Percentiles rank a stretch among this genome's conserved stretches.
phyloP scores from a whole-genome alignment of 2,329 filamentous ascomycete genomes.

The Chrysoporthe deuterocubensis region DNA sequence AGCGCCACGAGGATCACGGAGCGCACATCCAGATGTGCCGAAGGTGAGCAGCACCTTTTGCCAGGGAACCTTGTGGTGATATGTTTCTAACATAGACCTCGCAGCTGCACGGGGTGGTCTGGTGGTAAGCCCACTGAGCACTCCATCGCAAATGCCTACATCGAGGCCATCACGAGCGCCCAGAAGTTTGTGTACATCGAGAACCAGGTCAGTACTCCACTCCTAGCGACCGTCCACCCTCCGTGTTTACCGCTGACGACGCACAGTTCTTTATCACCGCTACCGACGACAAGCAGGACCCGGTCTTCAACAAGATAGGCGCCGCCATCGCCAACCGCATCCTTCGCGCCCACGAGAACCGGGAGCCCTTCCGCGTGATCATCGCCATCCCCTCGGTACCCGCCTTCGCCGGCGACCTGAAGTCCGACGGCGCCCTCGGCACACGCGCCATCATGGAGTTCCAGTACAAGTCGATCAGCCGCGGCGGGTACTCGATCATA shows the following conservation, averaged over 20 bases:
- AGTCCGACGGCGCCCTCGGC: constrained; percentile 71
- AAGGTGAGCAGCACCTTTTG: neutral
- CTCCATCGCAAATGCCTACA: constrained; percentile 86
- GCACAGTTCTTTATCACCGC: constrained; percentile 83
- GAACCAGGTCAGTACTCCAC: constrained; percentile 57
- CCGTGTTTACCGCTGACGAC: constrained; percentile 18
- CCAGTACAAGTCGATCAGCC: constrained; percentile 79
- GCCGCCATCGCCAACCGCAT: constrained; percentile 79
- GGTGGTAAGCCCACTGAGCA: constrained; percentile 62
- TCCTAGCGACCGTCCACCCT: no score
- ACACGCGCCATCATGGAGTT: constrained; percentile 89
- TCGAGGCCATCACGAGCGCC: constrained; percentile 69
- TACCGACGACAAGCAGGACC: constrained; percentile 69
- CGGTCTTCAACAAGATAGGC: constrained; percentile 78
- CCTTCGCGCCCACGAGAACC: constrained; percentile 67
- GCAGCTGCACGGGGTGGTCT: constrained; percentile 56
- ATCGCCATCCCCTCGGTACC: constrained; percentile 80
- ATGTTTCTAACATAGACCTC: neutral
- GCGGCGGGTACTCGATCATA: constrained; percentile 78
- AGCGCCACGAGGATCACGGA: constrained; percentile 32
- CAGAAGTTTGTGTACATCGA: constrained; percentile 80
- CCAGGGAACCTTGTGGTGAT: neutral
- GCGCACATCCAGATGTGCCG: constrained; percentile 51
- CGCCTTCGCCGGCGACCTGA: constrained; percentile 80
- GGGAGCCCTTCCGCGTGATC: constrained; percentile 73